Base-by-base conservation (phyloP, 257 asterid species). In the Rehmannia glutinosa region DNA sequence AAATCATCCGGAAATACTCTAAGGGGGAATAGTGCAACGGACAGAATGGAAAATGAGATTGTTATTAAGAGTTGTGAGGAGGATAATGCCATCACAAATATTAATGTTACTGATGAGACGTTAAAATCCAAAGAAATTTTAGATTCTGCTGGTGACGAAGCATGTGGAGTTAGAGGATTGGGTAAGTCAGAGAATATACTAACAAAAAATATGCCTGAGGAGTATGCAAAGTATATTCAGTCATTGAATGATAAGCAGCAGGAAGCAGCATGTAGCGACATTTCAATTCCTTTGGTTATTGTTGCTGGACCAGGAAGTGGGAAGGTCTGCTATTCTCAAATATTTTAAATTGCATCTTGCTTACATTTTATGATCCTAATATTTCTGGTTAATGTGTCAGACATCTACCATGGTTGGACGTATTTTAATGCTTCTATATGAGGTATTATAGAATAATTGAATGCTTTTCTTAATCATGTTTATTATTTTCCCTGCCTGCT, bases 241-340 rank as follows among this genome's bases (percentile, higher is more conserved):
- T 83, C 95, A 39, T 81, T 93, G 65, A 93, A 88, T 73, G 96
- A 87, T 68, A 79, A 81, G 89, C 97, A 93, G 81, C 86, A 71
- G 80, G 97, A 90, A 80, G 99, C 97, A 72, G 99, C 97, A 71
- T 93, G 95, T 59, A 71, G 83, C 75, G 96, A 90, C 80, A 88
- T 86, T 73, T 86, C 92, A 66, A 75, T 60, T 56, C 99, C 99
- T 28, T 63, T 93, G 74, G 83, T 93, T 79, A 88, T 93, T 80
- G 88, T 93, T 82, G 98, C 98, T 71, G 98, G 98, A 64, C 98
- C 98, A 32, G 98, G 98, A 72, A 93, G 98, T 69, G 98, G 98
- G 66, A 93, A 93, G 99, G 99, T 90, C 62, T 68, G 75, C 62
- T 69, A 15, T 54, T 66, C 72, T 50, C 32, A 32, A 28, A 64